Evolutionary conservation across 257 asterid genomes (phyloP).

Genomic region (Primulina eburnea): DNA sequence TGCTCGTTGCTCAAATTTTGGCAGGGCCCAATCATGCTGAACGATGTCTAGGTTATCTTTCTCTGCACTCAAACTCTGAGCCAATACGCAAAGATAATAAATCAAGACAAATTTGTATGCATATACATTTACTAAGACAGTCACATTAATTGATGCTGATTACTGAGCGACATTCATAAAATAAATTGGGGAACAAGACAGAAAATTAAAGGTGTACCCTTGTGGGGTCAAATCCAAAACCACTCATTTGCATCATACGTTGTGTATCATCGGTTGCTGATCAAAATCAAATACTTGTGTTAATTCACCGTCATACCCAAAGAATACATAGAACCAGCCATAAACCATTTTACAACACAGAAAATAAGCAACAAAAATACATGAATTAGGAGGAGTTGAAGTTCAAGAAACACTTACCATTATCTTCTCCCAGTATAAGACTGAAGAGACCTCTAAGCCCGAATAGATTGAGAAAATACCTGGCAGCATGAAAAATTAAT

Average conservation of each 20-base stretch:
- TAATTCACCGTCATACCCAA: constrained; percentile 13
- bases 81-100: constrained; percentile 21
- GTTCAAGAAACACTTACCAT: constrained; percentile 51
- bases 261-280: constrained; percentile 91
- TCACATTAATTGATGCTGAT: constrained; percentile 6
- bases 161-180: constrained; percentile 1
- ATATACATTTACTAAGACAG: constrained; percentile 3
- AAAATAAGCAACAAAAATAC: not conserved
- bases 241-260: constrained; percentile 97
- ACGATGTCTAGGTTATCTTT: constrained; percentile 74
- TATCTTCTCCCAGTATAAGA: constrained; percentile 92
- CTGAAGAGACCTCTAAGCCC: constrained; percentile 92
- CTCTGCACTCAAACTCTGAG: constrained; percentile 86
- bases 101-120: constrained; percentile 13
- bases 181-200: not conserved
- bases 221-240: constrained; percentile 85
- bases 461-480: constrained; percentile 91
- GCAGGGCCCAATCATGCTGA: constrained; percentile 90
- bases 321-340: constrained; percentile 3
- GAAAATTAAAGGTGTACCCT: constrained; percentile 41
- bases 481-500: constrained; percentile 28
- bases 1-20: constrained; percentile 88
- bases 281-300: constrained; percentile 25
- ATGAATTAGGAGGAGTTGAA: not conserved
- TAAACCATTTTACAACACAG: not conserved